These are phyloP conservation scores for Drechslera avenae DNA, from an alignment of 2,329 filamentous ascomycete species.

Conservation along the genomic window DNA sequence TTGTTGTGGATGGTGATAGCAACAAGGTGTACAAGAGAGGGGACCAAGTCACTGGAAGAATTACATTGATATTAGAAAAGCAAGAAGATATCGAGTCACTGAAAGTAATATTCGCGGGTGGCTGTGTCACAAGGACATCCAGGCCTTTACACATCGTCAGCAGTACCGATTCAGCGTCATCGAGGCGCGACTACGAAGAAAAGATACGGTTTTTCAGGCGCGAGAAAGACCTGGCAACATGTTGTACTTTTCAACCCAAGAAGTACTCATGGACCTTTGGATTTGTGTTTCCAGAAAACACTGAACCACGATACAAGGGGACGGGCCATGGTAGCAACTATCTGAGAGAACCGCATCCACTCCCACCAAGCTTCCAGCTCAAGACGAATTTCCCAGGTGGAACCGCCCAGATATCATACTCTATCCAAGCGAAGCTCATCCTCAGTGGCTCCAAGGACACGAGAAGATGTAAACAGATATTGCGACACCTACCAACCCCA, in stretches of 20 bases:
- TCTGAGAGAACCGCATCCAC: conserved; percentile 36
- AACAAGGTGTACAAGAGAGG: conserved; percentile 37
- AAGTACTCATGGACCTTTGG: conserved; percentile 44
- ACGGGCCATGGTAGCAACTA: conserved; percentile 38
- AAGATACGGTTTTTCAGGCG: conserved; percentile 37
- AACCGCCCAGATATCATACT: conserved; percentile 39
- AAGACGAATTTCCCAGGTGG: conserved; percentile 35
- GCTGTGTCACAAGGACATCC: conserved; percentile 41
- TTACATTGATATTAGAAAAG: conserved; percentile 35
- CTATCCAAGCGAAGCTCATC: conserved; percentile 34
- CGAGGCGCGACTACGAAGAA: conserved; percentile 35
- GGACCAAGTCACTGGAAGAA: conserved; percentile 43
- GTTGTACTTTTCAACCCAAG: conserved; percentile 25
- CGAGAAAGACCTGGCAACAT: conserved; percentile 30
- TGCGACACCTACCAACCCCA: conserved; percentile 36
- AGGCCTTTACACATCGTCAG: conserved; percentile 29
- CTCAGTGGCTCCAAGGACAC: conserved; percentile 18
- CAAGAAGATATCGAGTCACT: conserved; percentile 36
- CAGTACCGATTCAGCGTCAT: conserved; percentile 18
- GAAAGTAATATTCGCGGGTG: conserved; percentile 39
- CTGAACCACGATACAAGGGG: conserved; percentile 34
- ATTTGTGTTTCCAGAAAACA: conserved; percentile 43
- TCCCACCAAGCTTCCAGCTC: conserved; percentile 42
- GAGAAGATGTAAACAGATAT: conserved; percentile 27
- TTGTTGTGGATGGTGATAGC: conserved; percentile 41